Base-by-base conservation (phyloP, 2,329 filamentous ascomycete species). In the Diplodia seriata region DNA sequence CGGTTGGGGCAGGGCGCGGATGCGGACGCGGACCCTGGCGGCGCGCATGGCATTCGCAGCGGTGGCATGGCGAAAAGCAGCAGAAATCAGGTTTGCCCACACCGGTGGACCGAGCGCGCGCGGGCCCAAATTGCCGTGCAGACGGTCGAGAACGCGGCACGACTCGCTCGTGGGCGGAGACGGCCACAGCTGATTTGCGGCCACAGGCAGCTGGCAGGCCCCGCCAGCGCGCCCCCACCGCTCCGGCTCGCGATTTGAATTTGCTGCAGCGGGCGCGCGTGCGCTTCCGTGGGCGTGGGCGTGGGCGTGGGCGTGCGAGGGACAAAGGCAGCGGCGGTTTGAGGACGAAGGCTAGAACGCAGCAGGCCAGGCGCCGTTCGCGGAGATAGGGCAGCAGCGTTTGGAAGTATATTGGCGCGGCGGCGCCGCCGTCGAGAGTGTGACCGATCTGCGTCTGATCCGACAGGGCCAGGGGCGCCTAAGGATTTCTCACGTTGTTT, bases 391-490 rank as follows among this genome's bases (percentile, higher is more conserved):
- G 40, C 57, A 61, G 40, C 38, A 49, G 57, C 57, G 40, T 61
- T 49, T 61, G 47, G 40, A 26, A 61, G 57, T 61, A 50, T 49
- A 49, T 59, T 56, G 54, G 29, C 26, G 57, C 57, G 40, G 26
- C 57, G 57, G 23, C 57, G 57, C 40, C 57, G 57, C 40, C 57
- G 57, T 23, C 26, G 57, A 20, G 29, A 63, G 59, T 49, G 59
- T 63, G 59, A 63, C 59, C 59, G 59, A 63, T 63, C 59, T 63
- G 59, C 59, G 14, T 51, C 47, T 51, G 59, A 63, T 63, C 59
- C 59, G 47, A 63, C 59, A 63, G 59, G 59, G 43, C 57, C 40
- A 50, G 57, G 57, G 59, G 43, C 59, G 59, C 59, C 59, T 51
- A 63, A 63, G 59, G 59, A 63, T 63, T 63, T 63, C 43, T 59